These are phyloP conservation scores for Fusarium neocosmosporiellum DNA, from an alignment of 2,329 filamentous ascomycete genomes.

Conservation along the genomic window DNA sequence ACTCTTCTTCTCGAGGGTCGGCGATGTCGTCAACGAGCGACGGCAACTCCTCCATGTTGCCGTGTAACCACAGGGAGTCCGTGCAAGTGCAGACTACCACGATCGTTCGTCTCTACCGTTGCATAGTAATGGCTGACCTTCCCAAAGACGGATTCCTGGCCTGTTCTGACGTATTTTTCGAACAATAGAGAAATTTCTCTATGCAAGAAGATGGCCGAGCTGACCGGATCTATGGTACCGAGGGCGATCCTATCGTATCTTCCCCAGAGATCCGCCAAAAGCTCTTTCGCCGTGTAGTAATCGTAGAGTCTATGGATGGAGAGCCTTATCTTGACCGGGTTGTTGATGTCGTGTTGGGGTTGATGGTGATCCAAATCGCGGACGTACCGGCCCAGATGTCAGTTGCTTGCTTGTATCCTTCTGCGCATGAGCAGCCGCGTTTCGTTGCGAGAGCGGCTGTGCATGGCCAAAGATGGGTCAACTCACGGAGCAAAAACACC, in stretches of 20 bases:
- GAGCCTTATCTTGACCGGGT: slow-evolving; percentile 21
- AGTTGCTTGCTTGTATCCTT: background rate
- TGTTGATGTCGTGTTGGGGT: slow-evolving; percentile 24
- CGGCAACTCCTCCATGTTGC: background rate
- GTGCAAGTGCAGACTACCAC: background rate
- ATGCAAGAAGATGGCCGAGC: slow-evolving; percentile 19
- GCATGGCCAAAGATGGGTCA: background rate
- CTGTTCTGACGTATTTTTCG: background rate
- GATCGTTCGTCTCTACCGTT: background rate
- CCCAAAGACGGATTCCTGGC: slow-evolving; percentile 4
- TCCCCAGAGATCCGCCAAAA: background rate
- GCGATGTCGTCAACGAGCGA: background rate
- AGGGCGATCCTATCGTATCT: background rate
- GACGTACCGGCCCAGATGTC: slow-evolving; percentile 8
- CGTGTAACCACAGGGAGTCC: background rate
- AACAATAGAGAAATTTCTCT: slow-evolving; percentile 10
- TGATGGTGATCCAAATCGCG: slow-evolving; percentile 16
- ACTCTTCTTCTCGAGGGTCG: background rate
- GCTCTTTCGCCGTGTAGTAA: background rate
- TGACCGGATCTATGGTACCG: slow-evolving; percentile 11
- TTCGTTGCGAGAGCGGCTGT: background rate
- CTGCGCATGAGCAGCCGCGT: background rate
- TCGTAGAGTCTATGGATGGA: slow-evolving; percentile 12
- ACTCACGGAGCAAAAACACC: background rate
- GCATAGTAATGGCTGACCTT: background rate